Evolutionary conservation across 2,329 filamentous ascomycete genomes (phyloP).

Genomic region (Cladosporium sp.): DNA sequence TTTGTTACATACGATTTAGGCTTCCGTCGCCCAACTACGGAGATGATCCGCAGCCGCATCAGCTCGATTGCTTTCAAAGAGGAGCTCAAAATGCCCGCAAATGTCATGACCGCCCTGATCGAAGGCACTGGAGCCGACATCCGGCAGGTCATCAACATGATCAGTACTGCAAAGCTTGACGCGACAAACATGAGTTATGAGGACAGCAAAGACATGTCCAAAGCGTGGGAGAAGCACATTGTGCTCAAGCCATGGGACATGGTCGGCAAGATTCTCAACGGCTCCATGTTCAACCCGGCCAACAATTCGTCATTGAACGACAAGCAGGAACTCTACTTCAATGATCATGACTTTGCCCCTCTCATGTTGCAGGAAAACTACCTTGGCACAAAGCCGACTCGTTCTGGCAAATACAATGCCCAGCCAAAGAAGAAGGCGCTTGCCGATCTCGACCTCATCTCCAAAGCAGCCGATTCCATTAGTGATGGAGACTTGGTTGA

Average conservation of each 20-base stretch:
- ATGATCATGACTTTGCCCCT: constrained; percentile 96
- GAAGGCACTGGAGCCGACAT: constrained; percentile 96
- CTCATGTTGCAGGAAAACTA: constrained; percentile 99
- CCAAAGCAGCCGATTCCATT: constrained; percentile 89
- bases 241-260: constrained; percentile 98
- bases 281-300: constrained; percentile 76
- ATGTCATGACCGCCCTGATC: constrained; percentile 87
- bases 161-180: constrained; percentile 89
- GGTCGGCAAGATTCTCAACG: constrained; percentile 82
- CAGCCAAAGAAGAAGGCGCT: constrained; percentile 62
- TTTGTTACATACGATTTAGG: constrained; percentile 76
- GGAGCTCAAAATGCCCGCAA: constrained; percentile 75
- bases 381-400: constrained; percentile 72
- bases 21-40: constrained; percentile 84
- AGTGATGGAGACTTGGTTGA: constrained; percentile 96
- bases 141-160: constrained; percentile 97
- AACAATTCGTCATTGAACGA: constrained; percentile 90
- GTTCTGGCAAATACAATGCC: constrained; percentile 56
- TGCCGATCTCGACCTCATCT: constrained; percentile 80
- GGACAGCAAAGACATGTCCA: constrained; percentile 88
- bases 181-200: constrained; percentile 75
- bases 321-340: constrained; percentile 98
- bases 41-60: constrained; percentile 86
- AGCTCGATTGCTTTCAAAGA: constrained; percentile 95
- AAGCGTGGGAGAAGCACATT: constrained; percentile 97